Conservation (phyloP, 768 basidiomycete genomes). For the Serendipita sp. region DNA sequence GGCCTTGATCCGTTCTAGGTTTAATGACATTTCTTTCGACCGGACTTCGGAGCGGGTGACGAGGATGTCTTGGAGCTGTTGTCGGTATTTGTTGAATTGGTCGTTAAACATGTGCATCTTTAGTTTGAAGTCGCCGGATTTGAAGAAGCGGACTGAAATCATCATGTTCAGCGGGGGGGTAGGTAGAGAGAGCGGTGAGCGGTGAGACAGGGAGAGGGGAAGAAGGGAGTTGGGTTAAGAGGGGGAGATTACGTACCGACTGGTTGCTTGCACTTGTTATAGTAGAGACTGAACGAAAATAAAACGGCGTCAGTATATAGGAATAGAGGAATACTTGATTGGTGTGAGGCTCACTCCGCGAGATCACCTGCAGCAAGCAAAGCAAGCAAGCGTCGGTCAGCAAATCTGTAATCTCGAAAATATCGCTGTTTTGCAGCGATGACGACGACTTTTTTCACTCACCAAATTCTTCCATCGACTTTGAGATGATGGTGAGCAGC, state of each 20-base stretch:
- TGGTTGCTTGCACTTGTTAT: slow-evolving; percentile 5
- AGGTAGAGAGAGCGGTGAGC: too few species aligned
- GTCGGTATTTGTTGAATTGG: background rate
- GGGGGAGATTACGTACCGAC: background rate
- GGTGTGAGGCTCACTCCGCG: background rate
- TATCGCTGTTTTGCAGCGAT: background rate
- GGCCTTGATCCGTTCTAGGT: background rate
- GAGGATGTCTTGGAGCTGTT: background rate
- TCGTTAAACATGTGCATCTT: background rate
- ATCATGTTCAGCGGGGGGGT: too few species aligned
- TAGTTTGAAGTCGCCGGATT: background rate
- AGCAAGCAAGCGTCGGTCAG: too few species aligned
- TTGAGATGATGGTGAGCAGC: background rate
- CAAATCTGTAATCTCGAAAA: too few species aligned
- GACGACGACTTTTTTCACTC: background rate
- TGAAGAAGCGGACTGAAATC: slow-evolving; percentile 1
- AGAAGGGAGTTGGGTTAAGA: background rate
- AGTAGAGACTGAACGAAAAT: slow-evolving; percentile 3
- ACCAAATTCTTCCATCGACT: background rate
- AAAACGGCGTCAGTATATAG: too few species aligned
- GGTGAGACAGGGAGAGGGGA: background rate
- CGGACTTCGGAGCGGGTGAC: background rate
- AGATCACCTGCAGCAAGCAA: background rate
- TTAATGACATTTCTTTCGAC: background rate
- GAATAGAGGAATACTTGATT: too few species aligned